Conservation (phyloP, 768 basidiomycete genomes). For the Kwoniella heveanensis region DNA sequence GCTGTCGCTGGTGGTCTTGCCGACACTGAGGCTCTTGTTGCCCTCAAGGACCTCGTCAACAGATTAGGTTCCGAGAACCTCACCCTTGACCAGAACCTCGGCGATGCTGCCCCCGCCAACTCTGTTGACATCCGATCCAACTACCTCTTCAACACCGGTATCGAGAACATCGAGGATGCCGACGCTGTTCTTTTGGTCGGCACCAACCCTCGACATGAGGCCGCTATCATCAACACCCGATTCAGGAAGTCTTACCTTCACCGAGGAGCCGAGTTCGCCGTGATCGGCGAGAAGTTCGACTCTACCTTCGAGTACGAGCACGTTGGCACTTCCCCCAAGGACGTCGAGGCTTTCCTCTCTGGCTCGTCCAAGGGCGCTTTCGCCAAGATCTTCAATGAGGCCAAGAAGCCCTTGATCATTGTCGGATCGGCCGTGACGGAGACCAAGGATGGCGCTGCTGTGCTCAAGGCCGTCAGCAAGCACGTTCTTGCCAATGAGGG, state of each 20-base stretch:
- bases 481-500: slow-evolving; percentile 77
- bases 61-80: slow-evolving; percentile 93
- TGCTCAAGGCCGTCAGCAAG: slow-evolving; percentile 74
- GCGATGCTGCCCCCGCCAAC: slow-evolving; percentile 69
- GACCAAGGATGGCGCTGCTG: slow-evolving; percentile 77
- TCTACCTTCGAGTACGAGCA: slow-evolving; percentile 92
- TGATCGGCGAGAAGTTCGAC: slow-evolving; percentile 88
- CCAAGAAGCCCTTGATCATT: slow-evolving; percentile 88
- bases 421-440: slow-evolving; percentile 85
- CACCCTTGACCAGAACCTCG: slow-evolving; percentile 71
- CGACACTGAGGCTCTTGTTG: slow-evolving; percentile 90
- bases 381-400: slow-evolving; percentile 79
- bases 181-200: slow-evolving; percentile 92
- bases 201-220: slow-evolving; percentile 96
- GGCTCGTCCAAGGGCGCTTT: slow-evolving; percentile 69
- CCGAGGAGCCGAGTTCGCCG: slow-evolving; percentile 77
- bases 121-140: slow-evolving; percentile 91
- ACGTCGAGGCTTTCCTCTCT: slow-evolving; percentile 70
- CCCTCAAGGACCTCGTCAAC: slow-evolving; percentile 90
- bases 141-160: slow-evolving; percentile 93
- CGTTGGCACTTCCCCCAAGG: slow-evolving; percentile 74
- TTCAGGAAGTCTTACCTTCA: slow-evolving; percentile 94
- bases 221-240: slow-evolving; percentile 93
- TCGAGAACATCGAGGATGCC: slow-evolving; percentile 85
- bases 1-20: slow-evolving; percentile 90